A percentile compares a stretch with the other conserved stretches of the same genome.
Evolutionary conservation across 2,329 filamentous ascomycete genomes (phyloP).

Genomic region (Bipolaris sorokiniana): DNA sequence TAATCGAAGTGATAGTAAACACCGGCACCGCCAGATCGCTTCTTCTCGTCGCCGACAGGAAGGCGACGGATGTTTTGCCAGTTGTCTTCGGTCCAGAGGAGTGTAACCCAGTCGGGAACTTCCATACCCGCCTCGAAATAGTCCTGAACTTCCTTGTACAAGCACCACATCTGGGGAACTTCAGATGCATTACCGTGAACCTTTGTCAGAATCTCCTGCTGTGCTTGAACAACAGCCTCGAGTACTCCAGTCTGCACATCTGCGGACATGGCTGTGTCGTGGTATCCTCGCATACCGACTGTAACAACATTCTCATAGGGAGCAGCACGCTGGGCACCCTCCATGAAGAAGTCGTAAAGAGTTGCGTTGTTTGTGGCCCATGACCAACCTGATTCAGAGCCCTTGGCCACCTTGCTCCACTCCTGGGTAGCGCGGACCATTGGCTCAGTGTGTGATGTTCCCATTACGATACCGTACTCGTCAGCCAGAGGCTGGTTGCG

Average conservation of each 20-base stretch:
- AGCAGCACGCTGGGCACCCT: slow-evolving; percentile 69
- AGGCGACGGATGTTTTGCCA: slow-evolving; percentile 69
- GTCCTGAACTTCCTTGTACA: slow-evolving; percentile 76
- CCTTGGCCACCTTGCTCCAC: slow-evolving; percentile 58
- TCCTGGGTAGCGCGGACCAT: slow-evolving; percentile 66
- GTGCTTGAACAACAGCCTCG: slow-evolving; percentile 65
- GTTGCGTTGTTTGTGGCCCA: slow-evolving; percentile 73
- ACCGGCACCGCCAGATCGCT: slow-evolving; percentile 66
- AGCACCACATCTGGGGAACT: slow-evolving; percentile 73
- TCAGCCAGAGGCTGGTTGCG: slow-evolving; percentile 72
- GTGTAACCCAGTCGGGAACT: slow-evolving; percentile 69
- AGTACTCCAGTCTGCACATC: slow-evolving; percentile 65
- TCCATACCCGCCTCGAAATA: slow-evolving; percentile 70
- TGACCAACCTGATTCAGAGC: slow-evolving; percentile 62
- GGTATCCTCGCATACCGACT: slow-evolving; percentile 70
- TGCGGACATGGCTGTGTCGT: slow-evolving; percentile 67
- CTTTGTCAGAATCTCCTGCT: slow-evolving; percentile 63
- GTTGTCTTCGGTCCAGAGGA: slow-evolving; percentile 74
- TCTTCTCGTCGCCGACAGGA: slow-evolving; percentile 65
- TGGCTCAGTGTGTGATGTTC: slow-evolving; percentile 75
- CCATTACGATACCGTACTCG: slow-evolving; percentile 75
- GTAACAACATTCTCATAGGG: slow-evolving; percentile 72
- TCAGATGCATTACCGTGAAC: slow-evolving; percentile 61
- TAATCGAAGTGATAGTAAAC: slow-evolving; percentile 72
- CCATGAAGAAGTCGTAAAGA: slow-evolving; percentile 71